A percentile compares a stretch with the other conserved stretches of the same genome.
phyloP scores from a whole-genome alignment of 768 basidiomycete genomes.

The Stropharia rugosoannulata region DNA sequence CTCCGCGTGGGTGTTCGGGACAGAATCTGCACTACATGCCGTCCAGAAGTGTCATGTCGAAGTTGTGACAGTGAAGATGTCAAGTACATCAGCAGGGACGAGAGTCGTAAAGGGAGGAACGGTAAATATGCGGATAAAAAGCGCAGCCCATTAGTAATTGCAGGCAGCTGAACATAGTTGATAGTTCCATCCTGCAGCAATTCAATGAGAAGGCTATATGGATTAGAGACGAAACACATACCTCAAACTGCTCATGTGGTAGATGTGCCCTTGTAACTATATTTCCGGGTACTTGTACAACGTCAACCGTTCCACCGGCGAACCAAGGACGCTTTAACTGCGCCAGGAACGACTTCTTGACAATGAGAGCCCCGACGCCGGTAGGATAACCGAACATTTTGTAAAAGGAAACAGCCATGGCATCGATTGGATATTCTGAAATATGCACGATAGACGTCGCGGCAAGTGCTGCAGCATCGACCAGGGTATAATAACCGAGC shows the following conservation, averaged over 20 bases:
- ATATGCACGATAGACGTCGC: constrained; percentile 71
- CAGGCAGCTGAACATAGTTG: constrained; percentile 75
- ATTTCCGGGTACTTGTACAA: constrained; percentile 79
- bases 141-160: constrained; percentile 76
- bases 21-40: constrained; percentile 66
- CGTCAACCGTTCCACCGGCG: constrained; percentile 78
- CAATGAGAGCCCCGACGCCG: constrained; percentile 77
- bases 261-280: constrained; percentile 60
- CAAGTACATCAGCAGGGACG: constrained; percentile 65
- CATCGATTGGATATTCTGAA: constrained; percentile 67
- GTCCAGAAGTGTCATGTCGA: constrained; percentile 59
- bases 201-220: constrained; percentile 3
- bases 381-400: constrained; percentile 92
- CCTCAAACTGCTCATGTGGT: constrained; percentile 78
- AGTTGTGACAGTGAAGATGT: constrained; percentile 52
- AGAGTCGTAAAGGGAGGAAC: constrained; percentile 74
- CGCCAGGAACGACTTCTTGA: constrained; percentile 65
- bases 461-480: constrained; percentile 82
- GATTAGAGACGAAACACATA: constrained; percentile 25
- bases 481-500: constrained; percentile 70
- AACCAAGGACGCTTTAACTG: constrained; percentile 77
- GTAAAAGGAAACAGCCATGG: constrained; percentile 83
- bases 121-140: constrained; percentile 79
- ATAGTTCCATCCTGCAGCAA: constrained; percentile 73
- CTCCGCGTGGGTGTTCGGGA: constrained; percentile 58